Percentiles rank a stretch among this genome's conserved stretches.
Conservation (phyloP, 2,329 filamentous ascomycete genomes). For the Cercospora sp. region DNA sequence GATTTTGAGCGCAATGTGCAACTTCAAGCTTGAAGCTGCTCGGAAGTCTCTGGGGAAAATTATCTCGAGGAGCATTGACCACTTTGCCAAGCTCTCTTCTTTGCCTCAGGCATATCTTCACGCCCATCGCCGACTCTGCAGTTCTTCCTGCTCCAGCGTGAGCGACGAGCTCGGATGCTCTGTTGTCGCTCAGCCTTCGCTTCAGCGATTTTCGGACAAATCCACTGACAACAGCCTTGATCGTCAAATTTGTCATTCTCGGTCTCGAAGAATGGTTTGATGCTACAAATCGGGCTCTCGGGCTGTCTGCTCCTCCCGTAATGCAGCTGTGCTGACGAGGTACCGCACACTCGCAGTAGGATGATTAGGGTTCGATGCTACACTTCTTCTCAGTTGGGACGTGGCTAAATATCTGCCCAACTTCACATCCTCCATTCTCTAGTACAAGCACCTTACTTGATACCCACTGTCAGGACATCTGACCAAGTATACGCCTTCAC, state of each 20-base stretch:
- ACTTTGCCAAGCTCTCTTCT: not conserved
- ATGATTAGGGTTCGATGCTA: not conserved
- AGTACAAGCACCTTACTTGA: no score
- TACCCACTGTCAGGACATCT: no score
- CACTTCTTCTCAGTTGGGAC: not conserved
- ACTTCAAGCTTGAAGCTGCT: not conserved
- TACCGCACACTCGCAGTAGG: not conserved
- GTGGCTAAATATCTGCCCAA: no score
- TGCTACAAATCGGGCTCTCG: not conserved
- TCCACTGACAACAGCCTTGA: not conserved
- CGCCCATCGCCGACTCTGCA: not conserved
- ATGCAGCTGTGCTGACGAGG: not conserved
- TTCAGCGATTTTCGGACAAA: not conserved
- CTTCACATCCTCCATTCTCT: no score
- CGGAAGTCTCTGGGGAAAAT: not conserved
- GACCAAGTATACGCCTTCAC: no score
- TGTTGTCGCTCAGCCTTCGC: not conserved
- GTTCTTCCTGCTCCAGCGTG: not conserved
- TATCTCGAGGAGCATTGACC: not conserved
- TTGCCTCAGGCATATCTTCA: not conserved
- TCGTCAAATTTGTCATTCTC: not conserved
- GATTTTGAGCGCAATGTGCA: slow-evolving; percentile 17
- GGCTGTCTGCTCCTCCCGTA: not conserved
- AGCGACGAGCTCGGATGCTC: not conserved
- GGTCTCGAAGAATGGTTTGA: not conserved